phyloP scores from a whole-genome alignment of 2,329 filamentous ascomycete species.

The Fusarium euwallaceae region DNA sequence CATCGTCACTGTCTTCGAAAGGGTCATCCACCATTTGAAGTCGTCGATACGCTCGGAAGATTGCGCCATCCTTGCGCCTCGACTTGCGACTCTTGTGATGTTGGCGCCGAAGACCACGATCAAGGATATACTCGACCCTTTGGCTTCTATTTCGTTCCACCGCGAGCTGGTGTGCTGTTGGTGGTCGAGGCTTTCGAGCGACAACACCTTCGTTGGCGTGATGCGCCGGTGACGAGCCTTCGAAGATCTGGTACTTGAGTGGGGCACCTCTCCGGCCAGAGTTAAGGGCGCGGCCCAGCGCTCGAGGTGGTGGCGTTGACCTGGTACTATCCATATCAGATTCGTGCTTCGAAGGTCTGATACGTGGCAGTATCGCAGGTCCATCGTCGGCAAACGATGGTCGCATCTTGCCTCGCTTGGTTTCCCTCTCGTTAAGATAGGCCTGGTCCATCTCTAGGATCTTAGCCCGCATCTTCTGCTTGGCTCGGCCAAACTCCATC shows the following conservation, averaged over 20 bases:
- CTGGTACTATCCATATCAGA: constrained; percentile 61
- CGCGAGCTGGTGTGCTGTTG: constrained; percentile 85
- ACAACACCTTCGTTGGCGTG: constrained; percentile 68
- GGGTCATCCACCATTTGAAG: constrained; percentile 68
- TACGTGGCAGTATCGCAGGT: constrained; percentile 71
- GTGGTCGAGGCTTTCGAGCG: constrained; percentile 75
- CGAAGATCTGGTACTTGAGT: constrained; percentile 71
- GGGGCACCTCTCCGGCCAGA: constrained; percentile 58
- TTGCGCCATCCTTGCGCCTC: constrained; percentile 74
- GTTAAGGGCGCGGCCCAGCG: constrained; percentile 45
- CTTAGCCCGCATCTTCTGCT: constrained; percentile 79
- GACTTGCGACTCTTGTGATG: constrained; percentile 74
- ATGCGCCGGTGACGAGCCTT: constrained; percentile 71
- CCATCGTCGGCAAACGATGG: constrained; percentile 63
- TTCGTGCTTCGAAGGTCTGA: constrained; percentile 72
- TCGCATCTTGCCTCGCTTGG: constrained; percentile 65
- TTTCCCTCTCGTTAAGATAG: constrained; percentile 72
- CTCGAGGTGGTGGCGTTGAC: constrained; percentile 58
- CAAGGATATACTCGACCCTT: constrained; percentile 85
- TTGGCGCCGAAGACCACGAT: constrained; percentile 76
- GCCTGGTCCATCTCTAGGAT: constrained; percentile 83
- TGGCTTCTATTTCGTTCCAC: constrained; percentile 83
- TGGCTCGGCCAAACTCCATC: constrained; percentile 77
- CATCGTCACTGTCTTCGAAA: constrained; percentile 74
- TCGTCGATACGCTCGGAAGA: constrained; percentile 76